A percentile compares a stretch with the other conserved stretches of the same genome.
Evolutionary conservation across 2,329 filamentous ascomycete species (phyloP).

Genomic region (Sclerotinia sclerotiorum): DNA sequence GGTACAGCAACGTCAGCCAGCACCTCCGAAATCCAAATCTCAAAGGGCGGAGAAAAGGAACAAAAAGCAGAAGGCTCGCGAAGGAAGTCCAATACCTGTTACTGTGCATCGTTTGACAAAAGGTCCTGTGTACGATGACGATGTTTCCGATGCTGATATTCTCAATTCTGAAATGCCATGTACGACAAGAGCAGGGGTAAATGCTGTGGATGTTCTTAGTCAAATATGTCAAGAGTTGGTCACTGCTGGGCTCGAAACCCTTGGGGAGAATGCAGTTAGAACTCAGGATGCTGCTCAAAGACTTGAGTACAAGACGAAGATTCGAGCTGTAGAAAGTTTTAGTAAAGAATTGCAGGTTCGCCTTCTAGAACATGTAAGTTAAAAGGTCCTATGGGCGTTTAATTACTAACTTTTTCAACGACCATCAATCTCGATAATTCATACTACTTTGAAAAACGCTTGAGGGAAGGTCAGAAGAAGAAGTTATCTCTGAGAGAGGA

Average conservation of each 20-base stretch:
- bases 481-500: slow-evolving; percentile 57
- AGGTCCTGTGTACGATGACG: slow-evolving; percentile 44
- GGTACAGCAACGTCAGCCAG: slow-evolving; percentile 31
- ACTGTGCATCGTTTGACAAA: slow-evolving; percentile 61
- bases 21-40: slow-evolving; percentile 39
- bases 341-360: slow-evolving; percentile 55
- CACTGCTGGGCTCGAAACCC: slow-evolving; percentile 49
- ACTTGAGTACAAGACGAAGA: slow-evolving; percentile 56
- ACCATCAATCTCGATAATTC: slow-evolving; percentile 60
- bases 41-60: slow-evolving; percentile 33
- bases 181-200: slow-evolving; percentile 55
- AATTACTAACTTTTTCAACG: slow-evolving; percentile 39
- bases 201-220: slow-evolving; percentile 60
- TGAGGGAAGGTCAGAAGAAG: slow-evolving; percentile 57
- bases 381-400: neutral
- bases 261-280: slow-evolving; percentile 47
- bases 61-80: slow-evolving; percentile 36
- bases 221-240: slow-evolving; percentile 63
- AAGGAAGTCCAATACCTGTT: slow-evolving; percentile 55
- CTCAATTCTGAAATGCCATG: slow-evolving; percentile 55
- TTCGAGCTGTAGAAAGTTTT: slow-evolving; percentile 58
- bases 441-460: slow-evolving; percentile 56
- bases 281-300: slow-evolving; percentile 49
- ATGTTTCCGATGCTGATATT: slow-evolving; percentile 47
- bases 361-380: slow-evolving; percentile 58